Percentiles rank a stretch among this genome's conserved stretches.
phyloP scores from a whole-genome alignment of 331 rosid genomes.

The Rhamnella rubrinervis region DNA sequence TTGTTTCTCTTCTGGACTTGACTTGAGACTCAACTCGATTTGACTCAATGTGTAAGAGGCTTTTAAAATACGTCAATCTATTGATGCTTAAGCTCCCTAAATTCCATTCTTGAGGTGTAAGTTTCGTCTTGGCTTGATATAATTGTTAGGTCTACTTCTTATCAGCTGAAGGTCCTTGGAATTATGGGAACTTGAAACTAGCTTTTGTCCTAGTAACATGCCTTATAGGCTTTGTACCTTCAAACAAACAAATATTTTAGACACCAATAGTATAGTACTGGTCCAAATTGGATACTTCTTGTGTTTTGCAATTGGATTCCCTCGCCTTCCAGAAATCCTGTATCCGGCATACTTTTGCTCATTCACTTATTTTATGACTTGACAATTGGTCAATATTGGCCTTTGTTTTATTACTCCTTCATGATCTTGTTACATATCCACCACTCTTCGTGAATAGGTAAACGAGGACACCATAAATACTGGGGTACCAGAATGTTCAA shows the following conservation, averaged over 20 bases:
- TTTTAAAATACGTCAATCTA: neutral
- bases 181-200: too few species aligned
- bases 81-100: neutral
- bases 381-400: neutral
- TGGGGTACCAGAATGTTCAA: constrained; percentile 98
- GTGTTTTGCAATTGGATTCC: neutral
- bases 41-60: neutral
- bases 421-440: constrained; percentile 13
- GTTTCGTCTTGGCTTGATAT: neutral
- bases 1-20: neutral
- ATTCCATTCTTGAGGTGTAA: neutral
- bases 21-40: too few species aligned
- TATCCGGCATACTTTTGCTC: neutral
- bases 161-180: neutral
- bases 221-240: too few species aligned
- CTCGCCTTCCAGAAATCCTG: neutral
- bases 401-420: neutral
- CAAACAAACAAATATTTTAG: too few species aligned
- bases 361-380: neutral
- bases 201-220: too few species aligned
- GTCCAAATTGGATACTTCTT: neutral
- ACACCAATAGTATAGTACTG: too few species aligned
- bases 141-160: neutral
- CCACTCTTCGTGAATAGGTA: constrained; percentile 57
- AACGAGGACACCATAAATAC: constrained; percentile 84